Percentiles rank a stretch among this genome's conserved stretches.
Conservation (phyloP, 106 monocot genomes). For the Apostasia shenzhenica region DNA sequence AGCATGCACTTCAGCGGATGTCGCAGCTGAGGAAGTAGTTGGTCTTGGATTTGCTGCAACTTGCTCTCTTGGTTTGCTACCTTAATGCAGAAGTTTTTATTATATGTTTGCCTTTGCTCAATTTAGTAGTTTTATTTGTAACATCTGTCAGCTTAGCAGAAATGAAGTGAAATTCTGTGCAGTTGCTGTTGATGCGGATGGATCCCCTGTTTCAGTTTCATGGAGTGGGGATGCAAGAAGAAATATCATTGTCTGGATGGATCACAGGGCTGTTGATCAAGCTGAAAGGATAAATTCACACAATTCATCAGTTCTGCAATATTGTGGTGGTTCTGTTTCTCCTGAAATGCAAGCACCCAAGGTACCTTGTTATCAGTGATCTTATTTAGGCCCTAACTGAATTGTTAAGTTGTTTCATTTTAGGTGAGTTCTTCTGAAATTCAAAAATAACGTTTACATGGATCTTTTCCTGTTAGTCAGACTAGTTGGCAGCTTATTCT, state of each 20-base stretch:
- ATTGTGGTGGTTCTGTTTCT: constrained; percentile 79
- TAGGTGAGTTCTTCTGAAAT: no score
- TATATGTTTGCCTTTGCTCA: not conserved
- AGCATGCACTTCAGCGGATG: constrained; percentile 49
- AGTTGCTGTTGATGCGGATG: constrained; percentile 98
- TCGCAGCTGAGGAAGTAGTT: constrained; percentile 51
- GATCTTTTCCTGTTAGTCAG: no score
- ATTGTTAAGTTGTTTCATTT: no score
- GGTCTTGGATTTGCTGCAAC: constrained; percentile 93
- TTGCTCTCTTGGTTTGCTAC: constrained; percentile 82
- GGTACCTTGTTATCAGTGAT: constrained; percentile 22
- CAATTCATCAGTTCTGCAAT: constrained; percentile 81
- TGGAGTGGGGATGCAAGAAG: constrained; percentile 85
- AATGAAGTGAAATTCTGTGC: constrained; percentile 15
- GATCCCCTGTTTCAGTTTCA: constrained; percentile 88
- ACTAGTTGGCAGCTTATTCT: no score
- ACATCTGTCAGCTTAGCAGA: not conserved
- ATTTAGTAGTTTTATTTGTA: not conserved
- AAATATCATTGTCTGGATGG: constrained; percentile 98
- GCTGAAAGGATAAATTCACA: constrained; percentile 72
- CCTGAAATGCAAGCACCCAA: constrained; percentile 99
- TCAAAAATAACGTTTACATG: no score
- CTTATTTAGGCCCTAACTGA: not conserved
- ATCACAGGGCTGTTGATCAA: constrained; percentile 91
- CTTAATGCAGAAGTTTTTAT: not conserved